A percentile compares a stretch with the other conserved stretches of the same genome.
These are phyloP conservation scores for Oemleria cerasiformis DNA, from an alignment of 306 rosid genomes.

Conservation along the genomic window DNA sequence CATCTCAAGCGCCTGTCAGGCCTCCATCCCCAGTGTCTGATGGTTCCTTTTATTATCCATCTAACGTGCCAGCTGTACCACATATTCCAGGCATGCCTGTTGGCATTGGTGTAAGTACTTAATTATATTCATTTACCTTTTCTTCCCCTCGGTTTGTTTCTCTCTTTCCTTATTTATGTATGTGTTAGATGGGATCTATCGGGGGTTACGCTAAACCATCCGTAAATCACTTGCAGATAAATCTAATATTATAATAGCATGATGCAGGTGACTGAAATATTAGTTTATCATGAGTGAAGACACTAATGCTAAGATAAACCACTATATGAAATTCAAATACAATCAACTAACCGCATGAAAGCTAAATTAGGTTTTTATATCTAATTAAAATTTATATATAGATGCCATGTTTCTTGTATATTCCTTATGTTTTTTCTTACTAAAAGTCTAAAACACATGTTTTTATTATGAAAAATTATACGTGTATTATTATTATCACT, in stretches of 20 bases:
- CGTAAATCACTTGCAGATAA: neutral
- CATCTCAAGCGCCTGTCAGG: constrained; percentile 71
- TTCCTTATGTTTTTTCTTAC: neutral
- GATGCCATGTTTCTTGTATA: neutral
- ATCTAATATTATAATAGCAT: neutral
- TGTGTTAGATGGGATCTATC: neutral
- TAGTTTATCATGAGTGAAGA: neutral
- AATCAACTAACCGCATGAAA: neutral
- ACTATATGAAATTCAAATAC: neutral
- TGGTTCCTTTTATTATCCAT: constrained; percentile 70
- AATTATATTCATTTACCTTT: neutral
- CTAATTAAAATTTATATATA: neutral
- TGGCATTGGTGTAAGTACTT: constrained; percentile 77
- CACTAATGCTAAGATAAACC: neutral
- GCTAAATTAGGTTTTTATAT: neutral
- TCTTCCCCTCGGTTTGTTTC: neutral
- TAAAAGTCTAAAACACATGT: neutral
- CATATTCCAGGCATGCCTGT: constrained; percentile 75
- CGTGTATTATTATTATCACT: no score
- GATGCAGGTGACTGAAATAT: neutral
- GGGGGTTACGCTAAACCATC: neutral
- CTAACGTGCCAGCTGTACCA: constrained; percentile 52
- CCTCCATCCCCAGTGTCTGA: constrained; percentile 83
- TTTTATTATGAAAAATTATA: no score
- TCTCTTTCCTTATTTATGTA: no score